phyloP scores from a whole-genome alignment of 2,329 filamentous ascomycete species.

The Phoma sp. region DNA sequence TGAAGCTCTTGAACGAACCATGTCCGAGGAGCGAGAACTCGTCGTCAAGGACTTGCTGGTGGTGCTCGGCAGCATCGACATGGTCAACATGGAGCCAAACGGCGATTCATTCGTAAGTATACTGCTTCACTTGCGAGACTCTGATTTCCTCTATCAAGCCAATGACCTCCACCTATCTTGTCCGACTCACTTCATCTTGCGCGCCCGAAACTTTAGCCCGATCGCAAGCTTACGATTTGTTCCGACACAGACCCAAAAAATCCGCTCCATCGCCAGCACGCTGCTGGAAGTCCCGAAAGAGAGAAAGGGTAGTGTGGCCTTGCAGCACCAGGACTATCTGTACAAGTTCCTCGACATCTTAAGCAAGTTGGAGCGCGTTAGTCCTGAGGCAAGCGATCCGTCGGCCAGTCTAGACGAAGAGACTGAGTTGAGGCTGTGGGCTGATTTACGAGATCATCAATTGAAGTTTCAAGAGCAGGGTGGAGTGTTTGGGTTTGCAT shows the following conservation, averaged over 20 bases:
- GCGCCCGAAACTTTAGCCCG: slow-evolving; percentile 13
- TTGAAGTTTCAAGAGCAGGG: slow-evolving; percentile 72
- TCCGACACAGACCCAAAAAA: slow-evolving; percentile 72
- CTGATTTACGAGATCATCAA: slow-evolving; percentile 80
- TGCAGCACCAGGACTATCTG: slow-evolving; percentile 74
- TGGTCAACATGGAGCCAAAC: slow-evolving; percentile 82
- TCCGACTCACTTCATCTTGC: slow-evolving; percentile 16
- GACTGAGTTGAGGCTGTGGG: slow-evolving; percentile 78
- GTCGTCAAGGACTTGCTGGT: slow-evolving; percentile 81
- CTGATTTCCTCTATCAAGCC: slow-evolving; percentile 20
- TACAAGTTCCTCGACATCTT: slow-evolving; percentile 77
- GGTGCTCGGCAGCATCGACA: slow-evolving; percentile 78
- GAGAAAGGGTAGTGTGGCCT: slow-evolving; percentile 60
- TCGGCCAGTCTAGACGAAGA: slow-evolving; percentile 67
- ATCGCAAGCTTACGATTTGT: slow-evolving; percentile 38
- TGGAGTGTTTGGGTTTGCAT: slow-evolving; percentile 57
- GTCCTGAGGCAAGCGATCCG: slow-evolving; percentile 48
- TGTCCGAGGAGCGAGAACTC: slow-evolving; percentile 78
- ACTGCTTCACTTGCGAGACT: slow-evolving; percentile 20
- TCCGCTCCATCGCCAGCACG: slow-evolving; percentile 82
- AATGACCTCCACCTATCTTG: slow-evolving; percentile 12
- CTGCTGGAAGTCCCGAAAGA: slow-evolving; percentile 70
- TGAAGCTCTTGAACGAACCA: slow-evolving; percentile 66
- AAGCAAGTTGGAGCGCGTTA: slow-evolving; percentile 74
- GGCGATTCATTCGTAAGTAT: slow-evolving; percentile 68